Evolutionary conservation across 768 basidiomycete genomes (phyloP).

Genomic region (Leucocoprinus leucothites): DNA sequence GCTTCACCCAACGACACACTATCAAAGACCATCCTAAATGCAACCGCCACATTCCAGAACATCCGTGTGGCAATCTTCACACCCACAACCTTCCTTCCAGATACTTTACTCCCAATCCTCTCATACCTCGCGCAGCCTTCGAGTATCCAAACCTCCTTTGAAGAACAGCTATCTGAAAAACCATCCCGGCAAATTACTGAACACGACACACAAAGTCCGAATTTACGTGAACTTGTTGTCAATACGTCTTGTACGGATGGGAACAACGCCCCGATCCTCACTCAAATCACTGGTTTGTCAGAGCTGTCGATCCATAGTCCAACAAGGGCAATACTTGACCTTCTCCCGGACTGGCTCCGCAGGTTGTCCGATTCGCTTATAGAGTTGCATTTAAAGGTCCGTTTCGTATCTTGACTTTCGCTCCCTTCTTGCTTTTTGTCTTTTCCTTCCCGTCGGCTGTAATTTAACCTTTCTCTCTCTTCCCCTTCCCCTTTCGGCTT

Average conservation of each 20-base stretch:
- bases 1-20: conserved; percentile 20
- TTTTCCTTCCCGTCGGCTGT: neutral
- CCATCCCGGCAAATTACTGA: neutral
- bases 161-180: neutral
- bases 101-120: conserved; percentile 27
- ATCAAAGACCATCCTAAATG: conserved; percentile 20
- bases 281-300: conserved; percentile 20
- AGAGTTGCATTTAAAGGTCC: conserved; percentile 42
- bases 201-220: neutral
- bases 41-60: conserved; percentile 25
- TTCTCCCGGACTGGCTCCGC: conserved; percentile 43
- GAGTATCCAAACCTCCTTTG: neutral
- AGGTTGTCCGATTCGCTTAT: conserved; percentile 29
- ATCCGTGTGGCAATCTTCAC: conserved; percentile 27
- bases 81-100: conserved; percentile 24
- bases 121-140: conserved; percentile 15
- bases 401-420: conserved; percentile 8
- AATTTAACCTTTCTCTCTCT: neutral
- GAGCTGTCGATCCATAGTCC: conserved; percentile 31
- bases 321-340: conserved; percentile 36
- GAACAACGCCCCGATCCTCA: conserved; percentile 22
- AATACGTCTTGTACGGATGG: conserved; percentile 32
- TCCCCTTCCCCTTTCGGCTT: neutral
- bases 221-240: conserved; percentile 24
- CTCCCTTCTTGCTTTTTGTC: neutral